phyloP scores from a whole-genome alignment of 805 yeast genomes.

The Yarrowia porcina region DNA sequence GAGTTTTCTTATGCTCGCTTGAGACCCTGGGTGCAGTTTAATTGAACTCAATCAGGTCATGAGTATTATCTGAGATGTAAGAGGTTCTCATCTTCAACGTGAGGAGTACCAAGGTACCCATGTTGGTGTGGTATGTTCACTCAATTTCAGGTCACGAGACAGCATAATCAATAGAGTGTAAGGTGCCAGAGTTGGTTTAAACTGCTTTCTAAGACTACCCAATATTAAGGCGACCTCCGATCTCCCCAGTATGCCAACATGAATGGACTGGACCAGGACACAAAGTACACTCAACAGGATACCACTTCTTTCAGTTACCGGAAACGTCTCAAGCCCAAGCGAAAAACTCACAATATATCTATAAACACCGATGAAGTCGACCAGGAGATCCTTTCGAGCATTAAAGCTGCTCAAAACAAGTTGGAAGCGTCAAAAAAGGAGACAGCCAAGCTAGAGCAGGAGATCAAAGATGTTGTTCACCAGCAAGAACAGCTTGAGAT shows the following conservation, averaged over 20 bases:
- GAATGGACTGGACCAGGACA: not conserved
- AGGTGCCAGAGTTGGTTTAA: too few relatives aligned
- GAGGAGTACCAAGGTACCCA: too few relatives aligned
- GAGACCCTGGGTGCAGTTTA: not conserved
- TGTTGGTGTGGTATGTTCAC: too few relatives aligned
- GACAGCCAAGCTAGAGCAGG: not conserved
- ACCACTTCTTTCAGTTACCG: constrained; percentile 1
- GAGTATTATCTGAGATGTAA: not conserved
- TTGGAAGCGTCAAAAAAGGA: not conserved
- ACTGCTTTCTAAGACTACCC: too few relatives aligned
- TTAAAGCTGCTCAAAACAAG: not conserved
- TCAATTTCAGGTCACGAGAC: too few relatives aligned
- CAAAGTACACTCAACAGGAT: not conserved
- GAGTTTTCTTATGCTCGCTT: not conserved
- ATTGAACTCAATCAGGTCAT: not conserved
- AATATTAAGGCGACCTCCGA: too few relatives aligned
- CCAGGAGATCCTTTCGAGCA: not conserved
- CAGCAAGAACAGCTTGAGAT: not conserved
- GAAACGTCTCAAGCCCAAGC: not conserved
- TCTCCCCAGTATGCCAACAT: not conserved
- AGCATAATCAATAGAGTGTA: too few relatives aligned
- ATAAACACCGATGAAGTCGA: constrained; percentile 3
- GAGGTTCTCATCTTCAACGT: too few relatives aligned
- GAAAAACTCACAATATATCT: not conserved
- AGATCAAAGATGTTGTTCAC: not conserved